Conservation (phyloP, 164 flowering plant genomes). For the Malania oleifera region DNA sequence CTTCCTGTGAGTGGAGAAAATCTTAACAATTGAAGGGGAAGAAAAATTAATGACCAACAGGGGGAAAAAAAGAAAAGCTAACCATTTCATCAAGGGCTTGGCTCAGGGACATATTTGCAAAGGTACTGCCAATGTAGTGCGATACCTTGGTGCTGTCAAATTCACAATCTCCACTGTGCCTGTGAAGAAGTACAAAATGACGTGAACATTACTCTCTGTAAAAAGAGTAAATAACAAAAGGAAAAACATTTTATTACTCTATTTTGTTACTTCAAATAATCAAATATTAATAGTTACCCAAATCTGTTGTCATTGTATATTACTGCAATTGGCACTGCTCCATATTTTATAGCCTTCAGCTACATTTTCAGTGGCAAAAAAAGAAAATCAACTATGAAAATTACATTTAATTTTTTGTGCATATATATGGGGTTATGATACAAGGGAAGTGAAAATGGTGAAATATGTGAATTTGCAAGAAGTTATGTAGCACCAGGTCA, state of each 20-base stretch:
- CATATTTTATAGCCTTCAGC: slow-evolving; percentile 80
- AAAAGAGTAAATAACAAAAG: not conserved
- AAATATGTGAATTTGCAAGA: no score
- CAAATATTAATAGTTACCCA: slow-evolving; percentile 29
- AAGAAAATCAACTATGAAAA: not conserved
- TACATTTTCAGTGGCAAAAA: slow-evolving; percentile 16
- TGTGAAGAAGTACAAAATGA: slow-evolving; percentile 13
- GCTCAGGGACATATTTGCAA: slow-evolving; percentile 47
- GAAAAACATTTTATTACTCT: not conserved
- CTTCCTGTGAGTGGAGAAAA: not conserved
- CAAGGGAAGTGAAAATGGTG: no score
- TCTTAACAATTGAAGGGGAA: not conserved
- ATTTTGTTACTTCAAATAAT: not conserved
- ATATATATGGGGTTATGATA: no score
- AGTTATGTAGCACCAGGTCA: no score
- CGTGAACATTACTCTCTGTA: not conserved
- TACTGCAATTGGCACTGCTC: slow-evolving; percentile 61
- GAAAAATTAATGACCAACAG: not conserved
- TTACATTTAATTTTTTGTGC: not conserved
- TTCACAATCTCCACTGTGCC: slow-evolving; percentile 34
- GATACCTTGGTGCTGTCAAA: slow-evolving; percentile 33
- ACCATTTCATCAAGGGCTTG: slow-evolving; percentile 77
- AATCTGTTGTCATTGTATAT: slow-evolving; percentile 20
- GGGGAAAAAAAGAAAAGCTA: slow-evolving; percentile 20
- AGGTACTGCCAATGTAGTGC: slow-evolving; percentile 37